Percentiles rank a stretch among this genome's conserved stretches.
Evolutionary conservation across 176 grass and related monocot genomes (phyloP).

Genomic region (Rhynchospora tenuis): DNA sequence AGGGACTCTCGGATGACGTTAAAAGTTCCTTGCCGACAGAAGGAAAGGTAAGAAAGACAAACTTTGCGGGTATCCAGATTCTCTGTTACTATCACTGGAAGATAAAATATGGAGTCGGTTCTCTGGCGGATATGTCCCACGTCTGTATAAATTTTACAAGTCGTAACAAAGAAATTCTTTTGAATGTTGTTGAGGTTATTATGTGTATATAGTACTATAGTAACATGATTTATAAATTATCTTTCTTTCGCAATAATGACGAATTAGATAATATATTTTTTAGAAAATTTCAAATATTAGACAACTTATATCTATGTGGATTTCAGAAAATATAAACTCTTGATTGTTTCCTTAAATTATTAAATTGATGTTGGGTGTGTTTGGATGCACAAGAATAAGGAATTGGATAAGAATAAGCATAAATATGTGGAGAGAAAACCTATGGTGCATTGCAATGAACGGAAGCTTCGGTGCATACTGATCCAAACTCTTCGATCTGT

Average conservation of each 20-base stretch:
- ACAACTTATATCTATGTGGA: neutral
- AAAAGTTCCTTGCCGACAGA: constrained; percentile 6
- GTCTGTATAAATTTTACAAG: neutral
- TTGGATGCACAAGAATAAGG: too few relatives aligned
- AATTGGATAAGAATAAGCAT: too few relatives aligned
- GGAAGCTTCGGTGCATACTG: too few relatives aligned
- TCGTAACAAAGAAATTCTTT: neutral
- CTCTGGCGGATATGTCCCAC: neutral
- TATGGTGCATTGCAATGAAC: too few relatives aligned
- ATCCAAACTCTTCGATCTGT: too few relatives aligned
- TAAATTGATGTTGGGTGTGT: too few relatives aligned
- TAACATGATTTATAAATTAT: neutral
- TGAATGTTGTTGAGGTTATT: neutral
- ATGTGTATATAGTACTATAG: neutral
- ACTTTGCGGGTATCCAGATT: neutral
- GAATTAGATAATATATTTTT: neutral
- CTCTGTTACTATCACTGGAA: neutral
- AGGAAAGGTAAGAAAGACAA: constrained; percentile 1
- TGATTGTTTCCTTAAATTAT: too few relatives aligned
- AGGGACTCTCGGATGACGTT: neutral
- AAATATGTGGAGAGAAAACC: too few relatives aligned
- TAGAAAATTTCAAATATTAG: neutral
- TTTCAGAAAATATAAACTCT: too few relatives aligned
- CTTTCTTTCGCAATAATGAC: neutral
- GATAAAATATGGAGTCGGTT: neutral